Conservation (phyloP, 2,329 filamentous ascomycete species). For the Stromatinia cepivora region DNA sequence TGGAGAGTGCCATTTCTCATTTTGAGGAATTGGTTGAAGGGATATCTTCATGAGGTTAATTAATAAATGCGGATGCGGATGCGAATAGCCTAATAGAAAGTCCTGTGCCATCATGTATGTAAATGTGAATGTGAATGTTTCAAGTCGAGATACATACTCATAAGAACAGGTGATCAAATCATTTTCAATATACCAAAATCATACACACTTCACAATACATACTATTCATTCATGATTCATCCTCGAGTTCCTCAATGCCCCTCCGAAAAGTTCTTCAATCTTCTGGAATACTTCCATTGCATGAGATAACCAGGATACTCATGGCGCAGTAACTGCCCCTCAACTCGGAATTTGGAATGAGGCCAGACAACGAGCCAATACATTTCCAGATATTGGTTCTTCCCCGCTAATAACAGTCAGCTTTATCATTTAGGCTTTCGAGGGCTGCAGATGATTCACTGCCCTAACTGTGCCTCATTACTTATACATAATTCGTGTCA, state of each 20-base stretch:
- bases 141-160: background rate
- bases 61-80: background rate
- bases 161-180: background rate
- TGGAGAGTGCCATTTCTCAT: background rate
- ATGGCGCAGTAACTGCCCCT: constrained; percentile 14
- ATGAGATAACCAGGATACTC: constrained; percentile 7
- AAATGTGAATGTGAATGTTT: background rate
- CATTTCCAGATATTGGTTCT: background rate
- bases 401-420: constrained; percentile 4
- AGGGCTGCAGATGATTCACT: constrained; percentile 14
- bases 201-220: background rate
- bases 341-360: constrained; percentile 4
- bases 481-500: background rate
- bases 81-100: background rate
- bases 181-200: background rate
- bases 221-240: background rate
- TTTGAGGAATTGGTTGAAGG: background rate
- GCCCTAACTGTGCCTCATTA: constrained; percentile 12
- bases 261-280: background rate
- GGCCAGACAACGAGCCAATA: background rate
- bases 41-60: background rate
- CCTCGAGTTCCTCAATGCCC: background rate
- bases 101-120: background rate
- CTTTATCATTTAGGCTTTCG: background rate
- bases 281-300: constrained; percentile 13